Conservation (phyloP, 129 eudicot species). For the Pulicaria dysenterica region DNA sequence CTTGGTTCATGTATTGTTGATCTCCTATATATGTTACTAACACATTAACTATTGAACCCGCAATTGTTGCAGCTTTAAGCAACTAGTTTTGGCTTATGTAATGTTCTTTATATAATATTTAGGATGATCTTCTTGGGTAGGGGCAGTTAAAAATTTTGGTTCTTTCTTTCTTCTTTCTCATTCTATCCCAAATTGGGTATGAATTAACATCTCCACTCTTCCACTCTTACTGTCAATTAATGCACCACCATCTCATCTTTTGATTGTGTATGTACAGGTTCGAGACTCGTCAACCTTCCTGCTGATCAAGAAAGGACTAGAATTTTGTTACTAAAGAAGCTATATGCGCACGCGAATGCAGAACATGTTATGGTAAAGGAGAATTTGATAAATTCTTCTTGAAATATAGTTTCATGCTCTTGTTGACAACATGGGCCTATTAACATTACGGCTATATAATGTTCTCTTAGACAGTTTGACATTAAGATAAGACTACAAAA, state of each 20-base stretch:
- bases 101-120: no score
- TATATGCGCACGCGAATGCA: background rate
- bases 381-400: background rate
- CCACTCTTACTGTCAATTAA: no score
- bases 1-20: conserved; percentile 43
- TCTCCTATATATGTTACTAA: conserved; percentile 31
- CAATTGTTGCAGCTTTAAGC: background rate
- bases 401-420: background rate
- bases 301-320: conserved; percentile 13
- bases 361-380: background rate
- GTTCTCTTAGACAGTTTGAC: conserved; percentile 9
- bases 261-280: conserved; percentile 13
- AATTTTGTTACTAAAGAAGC: background rate
- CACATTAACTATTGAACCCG: conserved; percentile 17
- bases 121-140: no score
- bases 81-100: no score
- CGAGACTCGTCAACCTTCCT: background rate
- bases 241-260: no score
- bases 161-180: no score
- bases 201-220: no score
- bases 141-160: no score
- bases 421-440: background rate
- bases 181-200: no score
- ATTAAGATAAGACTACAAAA: background rate
- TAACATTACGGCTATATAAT: background rate